phyloP scores from a whole-genome alignment of 441 rosid species.

The Lepidium campestre region DNA sequence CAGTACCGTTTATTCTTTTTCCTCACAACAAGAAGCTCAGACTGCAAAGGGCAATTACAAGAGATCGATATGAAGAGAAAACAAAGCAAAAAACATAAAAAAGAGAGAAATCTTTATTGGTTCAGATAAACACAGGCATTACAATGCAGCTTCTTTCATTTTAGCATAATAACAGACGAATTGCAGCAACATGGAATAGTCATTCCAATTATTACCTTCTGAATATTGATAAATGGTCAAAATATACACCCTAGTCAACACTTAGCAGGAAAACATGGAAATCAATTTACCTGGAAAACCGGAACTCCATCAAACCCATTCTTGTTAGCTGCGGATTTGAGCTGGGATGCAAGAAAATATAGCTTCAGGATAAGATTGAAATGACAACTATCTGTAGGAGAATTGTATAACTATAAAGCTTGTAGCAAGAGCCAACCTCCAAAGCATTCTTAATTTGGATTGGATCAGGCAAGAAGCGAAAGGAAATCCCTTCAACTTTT shows the following conservation, averaged over 20 bases:
- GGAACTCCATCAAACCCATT: slow-evolving; percentile 92
- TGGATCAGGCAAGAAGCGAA: slow-evolving; percentile 89
- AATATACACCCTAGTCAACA: not conserved
- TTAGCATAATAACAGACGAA: not conserved
- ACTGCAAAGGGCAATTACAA: slow-evolving; percentile 41
- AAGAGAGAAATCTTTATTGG: not conserved
- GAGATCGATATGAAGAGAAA: not conserved
- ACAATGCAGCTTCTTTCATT: not conserved
- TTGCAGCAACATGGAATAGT: not conserved
- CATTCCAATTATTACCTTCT: not conserved
- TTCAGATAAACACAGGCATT: not conserved
- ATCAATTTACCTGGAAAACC: slow-evolving; percentile 67
- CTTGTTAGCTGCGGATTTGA: slow-evolving; percentile 47
- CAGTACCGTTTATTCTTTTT: slow-evolving; percentile 72
- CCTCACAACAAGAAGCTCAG: slow-evolving; percentile 82
- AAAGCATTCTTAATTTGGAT: slow-evolving; percentile 84
- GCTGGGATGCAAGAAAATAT: slow-evolving; percentile 31
- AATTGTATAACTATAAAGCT: not conserved
- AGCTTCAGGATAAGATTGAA: not conserved
- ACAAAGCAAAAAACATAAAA: not conserved
- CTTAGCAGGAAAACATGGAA: not conserved
- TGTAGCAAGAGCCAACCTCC: slow-evolving; percentile 54
- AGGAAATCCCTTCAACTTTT: slow-evolving; percentile 92
- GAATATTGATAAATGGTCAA: not conserved
- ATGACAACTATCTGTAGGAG: not conserved